Percentiles rank a stretch among this genome's conserved stretches.
Evolutionary conservation across 306 rosid species (phyloP).

Genomic region (Casuarina equisetifolia): DNA sequence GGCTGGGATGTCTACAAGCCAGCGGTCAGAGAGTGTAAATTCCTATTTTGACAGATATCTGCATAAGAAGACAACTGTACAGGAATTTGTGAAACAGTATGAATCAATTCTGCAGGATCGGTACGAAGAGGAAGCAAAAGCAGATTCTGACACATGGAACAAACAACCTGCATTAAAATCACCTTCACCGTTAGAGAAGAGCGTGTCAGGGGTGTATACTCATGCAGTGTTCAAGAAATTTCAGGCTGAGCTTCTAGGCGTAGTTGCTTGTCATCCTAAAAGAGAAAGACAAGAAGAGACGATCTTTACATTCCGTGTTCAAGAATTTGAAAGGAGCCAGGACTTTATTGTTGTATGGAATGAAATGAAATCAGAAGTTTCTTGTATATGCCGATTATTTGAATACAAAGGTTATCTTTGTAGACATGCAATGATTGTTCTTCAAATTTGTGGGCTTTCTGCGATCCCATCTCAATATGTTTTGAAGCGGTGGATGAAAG

Average conservation of each 20-base stretch:
- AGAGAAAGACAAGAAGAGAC: conserved; percentile 69
- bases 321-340: conserved; percentile 74
- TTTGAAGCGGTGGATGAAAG: conserved; percentile 90
- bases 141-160: conserved; percentile 94
- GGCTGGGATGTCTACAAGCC: conserved; percentile 87
- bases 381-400: conserved; percentile 78
- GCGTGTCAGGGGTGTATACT: conserved; percentile 74
- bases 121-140: conserved; percentile 98
- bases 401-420: conserved; percentile 97
- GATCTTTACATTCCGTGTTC: conserved; percentile 59
- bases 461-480: conserved; percentile 77
- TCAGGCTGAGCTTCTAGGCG: conserved; percentile 94
- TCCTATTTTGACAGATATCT: conserved; percentile 89
- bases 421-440: conserved; percentile 92
- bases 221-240: conserved; percentile 87
- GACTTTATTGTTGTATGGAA: conserved; percentile 69
- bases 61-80: conserved; percentile 85
- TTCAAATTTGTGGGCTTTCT: conserved; percentile 80
- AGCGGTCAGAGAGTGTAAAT: conserved; percentile 91
- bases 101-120: conserved; percentile 87
- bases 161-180: conserved; percentile 70
- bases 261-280: conserved; percentile 93
- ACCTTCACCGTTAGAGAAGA: conserved; percentile 96
- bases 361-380: conserved; percentile 67
- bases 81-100: conserved; percentile 83